These are phyloP conservation scores for Rhodotorula paludigena DNA, from an alignment of 768 basidiomycete genomes.

Conservation along the genomic window DNA sequence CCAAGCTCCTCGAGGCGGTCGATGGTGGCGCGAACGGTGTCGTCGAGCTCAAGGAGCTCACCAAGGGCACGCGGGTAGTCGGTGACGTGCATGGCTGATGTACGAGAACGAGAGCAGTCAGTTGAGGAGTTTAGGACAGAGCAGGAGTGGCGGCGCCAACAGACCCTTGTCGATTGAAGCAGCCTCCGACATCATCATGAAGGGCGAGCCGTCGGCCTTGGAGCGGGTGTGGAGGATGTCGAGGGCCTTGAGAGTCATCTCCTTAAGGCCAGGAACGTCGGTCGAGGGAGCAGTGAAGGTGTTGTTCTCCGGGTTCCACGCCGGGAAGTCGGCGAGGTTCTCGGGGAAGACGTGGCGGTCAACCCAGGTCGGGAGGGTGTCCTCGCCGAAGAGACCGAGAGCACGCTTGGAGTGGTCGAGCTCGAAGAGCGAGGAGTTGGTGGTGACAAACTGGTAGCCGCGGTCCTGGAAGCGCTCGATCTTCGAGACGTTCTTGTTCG, in stretches of 20 bases:
- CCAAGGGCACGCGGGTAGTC: slow-evolving; percentile 47
- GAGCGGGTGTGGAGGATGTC: slow-evolving; percentile 47
- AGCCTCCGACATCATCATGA: slow-evolving; percentile 49
- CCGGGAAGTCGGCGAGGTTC: slow-evolving; percentile 30
- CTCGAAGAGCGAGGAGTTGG: slow-evolving; percentile 46
- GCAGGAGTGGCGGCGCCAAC: not conserved
- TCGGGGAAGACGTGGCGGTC: slow-evolving; percentile 47
- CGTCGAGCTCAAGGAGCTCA: slow-evolving; percentile 50
- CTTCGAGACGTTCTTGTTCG: slow-evolving; percentile 41
- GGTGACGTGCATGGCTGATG: slow-evolving; percentile 46
- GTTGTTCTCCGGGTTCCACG: slow-evolving; percentile 2
- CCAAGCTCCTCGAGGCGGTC: slow-evolving; percentile 45
- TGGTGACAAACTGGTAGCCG: slow-evolving; percentile 46
- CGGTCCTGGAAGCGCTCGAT: slow-evolving; percentile 34
- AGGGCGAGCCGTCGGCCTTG: slow-evolving; percentile 44
- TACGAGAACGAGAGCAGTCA: slow-evolving; percentile 29
- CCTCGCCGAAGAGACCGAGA: slow-evolving; percentile 47
- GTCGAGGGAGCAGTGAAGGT: slow-evolving; percentile 14
- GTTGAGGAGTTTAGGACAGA: not conserved
- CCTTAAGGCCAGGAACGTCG: slow-evolving; percentile 45
- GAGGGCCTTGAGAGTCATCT: slow-evolving; percentile 50
- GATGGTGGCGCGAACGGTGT: slow-evolving; percentile 46
- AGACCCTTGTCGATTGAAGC: slow-evolving; percentile 44
- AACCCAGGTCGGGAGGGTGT: slow-evolving; percentile 49
- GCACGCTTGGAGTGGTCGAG: slow-evolving; percentile 43